Percentiles rank a stretch among this genome's conserved stretches.
Evolutionary conservation across 306 rosid species (phyloP).

Genomic region (Albizia julibrissin): DNA sequence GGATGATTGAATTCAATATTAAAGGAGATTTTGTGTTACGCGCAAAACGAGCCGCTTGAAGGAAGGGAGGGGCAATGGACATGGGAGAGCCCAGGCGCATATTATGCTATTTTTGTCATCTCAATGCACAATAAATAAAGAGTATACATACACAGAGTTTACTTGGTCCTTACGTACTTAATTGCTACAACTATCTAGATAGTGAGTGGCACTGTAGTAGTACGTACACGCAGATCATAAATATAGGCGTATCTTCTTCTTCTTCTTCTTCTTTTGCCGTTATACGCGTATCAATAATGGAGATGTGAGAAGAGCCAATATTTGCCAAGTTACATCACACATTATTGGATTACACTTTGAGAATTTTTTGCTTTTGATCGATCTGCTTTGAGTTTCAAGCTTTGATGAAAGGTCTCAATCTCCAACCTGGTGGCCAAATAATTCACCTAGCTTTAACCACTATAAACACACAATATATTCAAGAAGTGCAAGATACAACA

Average conservation of each 20-base stretch:
- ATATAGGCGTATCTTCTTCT: too few species aligned
- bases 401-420: conserved; percentile 33
- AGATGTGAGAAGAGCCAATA: conserved; percentile 17
- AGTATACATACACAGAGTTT: too few species aligned
- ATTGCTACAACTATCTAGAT: too few species aligned
- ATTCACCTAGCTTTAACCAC: not conserved
- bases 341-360: conserved; percentile 3
- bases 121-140: not conserved
- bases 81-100: too few species aligned
- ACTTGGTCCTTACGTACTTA: not conserved
- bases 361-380: conserved; percentile 7
- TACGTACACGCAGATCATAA: too few species aligned
- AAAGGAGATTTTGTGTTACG: too few species aligned
- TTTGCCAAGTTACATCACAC: conserved; percentile 16
- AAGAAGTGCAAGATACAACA: conserved; percentile 19
- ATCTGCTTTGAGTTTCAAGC: conserved; percentile 8
- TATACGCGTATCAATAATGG: not conserved
- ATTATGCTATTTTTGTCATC: not conserved
- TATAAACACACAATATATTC: not conserved
- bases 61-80: too few species aligned
- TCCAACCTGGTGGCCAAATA: conserved; percentile 23
- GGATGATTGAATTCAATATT: too few species aligned
- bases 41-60: too few species aligned
- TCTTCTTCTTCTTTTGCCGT: too few species aligned
- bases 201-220: too few species aligned